Evolutionary conservation across 768 basidiomycete genomes (phyloP), one percentile per base, ranked within the genome.

Genomic region (Suillus subalutaceus): DNA sequence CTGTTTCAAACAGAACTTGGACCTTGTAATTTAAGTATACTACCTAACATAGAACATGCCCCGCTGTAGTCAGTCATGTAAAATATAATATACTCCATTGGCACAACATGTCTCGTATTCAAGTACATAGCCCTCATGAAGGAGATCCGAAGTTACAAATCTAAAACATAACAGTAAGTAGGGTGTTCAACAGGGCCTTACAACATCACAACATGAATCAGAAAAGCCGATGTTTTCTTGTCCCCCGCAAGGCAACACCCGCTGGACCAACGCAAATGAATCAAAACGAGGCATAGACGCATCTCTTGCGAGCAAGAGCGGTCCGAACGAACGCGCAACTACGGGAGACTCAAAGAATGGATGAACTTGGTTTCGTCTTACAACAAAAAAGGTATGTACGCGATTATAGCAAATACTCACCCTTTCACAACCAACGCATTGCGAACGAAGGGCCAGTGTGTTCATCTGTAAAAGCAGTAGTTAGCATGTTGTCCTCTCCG

Each of bases 321-420:
- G 78, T 77, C 72, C 68, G 62, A 69, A 70, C 65, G 71, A 71
- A 73, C 74, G 77, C 72, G 74, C 71, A 62, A 73, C 68, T 68
- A 69, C 75, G 74, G 78, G 80, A 79, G 76, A 77, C 80, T 90
- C 90, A 90, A 91, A 83, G 89, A 91, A 91, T 90, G 90, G 90
- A 91, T 90, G 85, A 91, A 90, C 89, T 91, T 85, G 77, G 79
- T 90, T 89, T 90, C 89, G 81, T 90, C 89, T 76, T 79, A 64
- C 48, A 56, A 41, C 48, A 48, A 13, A 61, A 37, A 20, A 64
- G 65, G 41, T 55, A n/a, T 59, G 38, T 12, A 38, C 59, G 9
- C 23, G 35, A 66, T 35, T 13, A 15, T 20, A 9, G 15, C 4
- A 13, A 10, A 30, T 37, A 70, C 70, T 66, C 53, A 72, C 67